Conservation (phyloP, 495 filamentous ascomycete genomes). For the Aspergillus egyptiacus region DNA sequence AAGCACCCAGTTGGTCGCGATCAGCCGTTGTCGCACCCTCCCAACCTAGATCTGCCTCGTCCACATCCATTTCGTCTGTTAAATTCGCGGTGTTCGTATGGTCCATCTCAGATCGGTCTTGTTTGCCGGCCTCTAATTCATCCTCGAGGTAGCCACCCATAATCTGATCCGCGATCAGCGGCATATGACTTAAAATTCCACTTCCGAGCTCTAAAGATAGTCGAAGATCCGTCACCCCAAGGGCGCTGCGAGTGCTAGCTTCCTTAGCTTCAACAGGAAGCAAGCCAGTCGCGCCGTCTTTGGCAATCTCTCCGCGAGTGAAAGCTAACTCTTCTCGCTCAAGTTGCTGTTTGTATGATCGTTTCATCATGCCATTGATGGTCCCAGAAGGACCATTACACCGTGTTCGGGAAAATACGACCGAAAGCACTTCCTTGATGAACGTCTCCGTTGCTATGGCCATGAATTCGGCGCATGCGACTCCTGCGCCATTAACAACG, state of each 20-base stretch:
- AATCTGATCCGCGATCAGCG: constrained; percentile 63
- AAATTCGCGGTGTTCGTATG: constrained; percentile 32
- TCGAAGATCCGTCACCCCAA: constrained; percentile 74
- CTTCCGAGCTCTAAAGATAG: constrained; percentile 69
- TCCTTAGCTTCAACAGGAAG: constrained; percentile 70
- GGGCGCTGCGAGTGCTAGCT: constrained; percentile 55
- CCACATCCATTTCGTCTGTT: constrained; percentile 57
- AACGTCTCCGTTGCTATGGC: constrained; percentile 85
- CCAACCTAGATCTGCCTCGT: constrained; percentile 64
- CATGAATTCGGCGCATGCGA: constrained; percentile 78
- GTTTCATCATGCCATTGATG: constrained; percentile 68
- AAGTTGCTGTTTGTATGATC: constrained; percentile 66
- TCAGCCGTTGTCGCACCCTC: constrained; percentile 62
- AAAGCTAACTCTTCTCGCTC: constrained; percentile 65
- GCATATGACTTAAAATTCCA: constrained; percentile 69
- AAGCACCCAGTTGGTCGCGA: constrained; percentile 53
- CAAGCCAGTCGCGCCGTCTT: constrained; percentile 56
- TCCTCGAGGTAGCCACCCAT: constrained; percentile 69
- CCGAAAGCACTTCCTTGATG: constrained; percentile 79
- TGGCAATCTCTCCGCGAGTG: constrained; percentile 61
- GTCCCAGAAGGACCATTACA: constrained; percentile 70
- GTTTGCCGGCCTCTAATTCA: constrained; percentile 56
- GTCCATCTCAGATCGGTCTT: constrained; percentile 42
- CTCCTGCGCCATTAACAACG: constrained; percentile 62
- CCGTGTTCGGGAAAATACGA: constrained; percentile 70